Conservation (phyloP, 1,284 basidiomycete species). For the Ganoderma sinense region DNA sequence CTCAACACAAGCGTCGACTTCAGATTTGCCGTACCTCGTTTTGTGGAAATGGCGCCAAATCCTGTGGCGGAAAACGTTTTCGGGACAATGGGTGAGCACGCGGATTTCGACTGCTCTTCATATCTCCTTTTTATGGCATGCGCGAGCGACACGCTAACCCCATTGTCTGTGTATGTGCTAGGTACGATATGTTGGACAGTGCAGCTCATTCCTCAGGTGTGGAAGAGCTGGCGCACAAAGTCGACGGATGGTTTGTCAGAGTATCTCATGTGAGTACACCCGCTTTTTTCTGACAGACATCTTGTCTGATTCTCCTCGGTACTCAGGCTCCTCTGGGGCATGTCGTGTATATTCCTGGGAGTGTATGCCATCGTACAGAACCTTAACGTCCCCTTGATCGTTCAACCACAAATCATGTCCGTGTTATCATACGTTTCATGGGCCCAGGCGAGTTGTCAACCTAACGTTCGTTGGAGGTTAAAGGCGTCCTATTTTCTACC, state of each 20-base stretch:
- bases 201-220: constrained; percentile 79
- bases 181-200: constrained; percentile 75
- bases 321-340: constrained; percentile 69
- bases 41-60: constrained; percentile 45
- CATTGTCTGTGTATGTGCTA: constrained; percentile 29
- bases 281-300: neutral
- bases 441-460: constrained; percentile 56
- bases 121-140: neutral
- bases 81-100: constrained; percentile 59
- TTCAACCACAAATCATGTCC: constrained; percentile 81
- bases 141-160: neutral
- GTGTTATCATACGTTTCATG: constrained; percentile 69
- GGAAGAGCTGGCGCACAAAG: constrained; percentile 79
- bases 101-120: neutral
- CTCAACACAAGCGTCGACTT: no score
- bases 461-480: neutral
- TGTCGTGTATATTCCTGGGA: constrained; percentile 70
- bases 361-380: constrained; percentile 73
- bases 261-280: constrained; percentile 63
- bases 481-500: constrained; percentile 9
- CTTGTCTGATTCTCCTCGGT: neutral
- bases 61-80: constrained; percentile 63
- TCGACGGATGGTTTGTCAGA: constrained; percentile 78
- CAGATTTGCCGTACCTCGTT: neutral
- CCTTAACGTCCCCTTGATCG: constrained; percentile 76